Evolutionary conservation across 23 red algal species (phyloP), one percentile per base, ranked within the genome.

Genomic region (Gracilaria gracilis): DNA sequence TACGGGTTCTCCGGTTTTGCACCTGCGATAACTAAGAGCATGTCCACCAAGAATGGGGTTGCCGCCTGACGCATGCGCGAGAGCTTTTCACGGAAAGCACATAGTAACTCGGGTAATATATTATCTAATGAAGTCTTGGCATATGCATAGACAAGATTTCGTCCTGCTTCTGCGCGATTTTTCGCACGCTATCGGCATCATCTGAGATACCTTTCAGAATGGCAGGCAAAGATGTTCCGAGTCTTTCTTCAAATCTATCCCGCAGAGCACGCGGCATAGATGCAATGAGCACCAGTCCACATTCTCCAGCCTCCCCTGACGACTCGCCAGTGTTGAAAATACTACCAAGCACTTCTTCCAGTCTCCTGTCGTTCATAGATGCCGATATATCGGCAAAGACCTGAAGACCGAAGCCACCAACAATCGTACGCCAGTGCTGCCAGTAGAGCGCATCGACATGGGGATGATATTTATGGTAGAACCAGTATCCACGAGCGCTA

Each of bases 51-150:
- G 9, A 98, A 49, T 29, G 88, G 96, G 46, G 81, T 92, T 24
- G 85, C 85, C 48, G 87, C 89, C 53, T 90, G 91, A 23, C 96
- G 91, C 12, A 95, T 98, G 23, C 91, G 76, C 96, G 91, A 98
- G n/a, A 81, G 61, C n/a, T 87, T 83, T 29, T 98, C 87, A 13
- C 89, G 73, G 67, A 98, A 87, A 0, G 86, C 96, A 35, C 6
- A 20, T 4, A 91, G 71, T 8, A 98, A 40, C 36, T 88, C 80
- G 24, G 92, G 86, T 9, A 98, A 79, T 4, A 98, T 17, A 81
- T 81, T 50, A 32, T 93, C 79, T 1, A 93, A 65, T 29, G 91
- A 97, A 38, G 84, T 73, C 29, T 91, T 94, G 24, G 86, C 90
- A 86, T 93, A 98, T 20, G 90, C 86, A 23, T 79, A 80, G 29